Conservation (phyloP, 177 flowering plant genomes). For the Vitis hybrid region DNA sequence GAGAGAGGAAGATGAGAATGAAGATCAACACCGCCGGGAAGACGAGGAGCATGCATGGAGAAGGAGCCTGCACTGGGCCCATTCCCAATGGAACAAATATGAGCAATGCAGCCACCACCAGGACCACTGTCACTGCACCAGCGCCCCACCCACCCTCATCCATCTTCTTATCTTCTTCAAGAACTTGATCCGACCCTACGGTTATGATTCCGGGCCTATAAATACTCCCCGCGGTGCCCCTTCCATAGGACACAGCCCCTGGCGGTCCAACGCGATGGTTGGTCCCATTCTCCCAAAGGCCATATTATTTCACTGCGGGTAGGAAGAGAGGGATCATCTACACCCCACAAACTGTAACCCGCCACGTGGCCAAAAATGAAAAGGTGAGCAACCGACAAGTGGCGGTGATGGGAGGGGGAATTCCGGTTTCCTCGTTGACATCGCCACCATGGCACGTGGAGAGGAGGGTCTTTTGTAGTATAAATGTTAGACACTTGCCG, state of each 20-base stretch:
- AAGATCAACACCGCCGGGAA: conserved; percentile 19
- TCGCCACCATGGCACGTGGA: conserved; percentile 45
- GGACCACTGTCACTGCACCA: conserved; percentile 14
- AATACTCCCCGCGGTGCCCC: no score
- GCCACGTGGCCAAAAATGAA: no score
- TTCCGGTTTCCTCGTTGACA: conserved; percentile 29
- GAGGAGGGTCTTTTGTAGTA: conserved; percentile 3
- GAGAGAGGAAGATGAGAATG: conserved; percentile 12
- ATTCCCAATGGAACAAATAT: conserved; percentile 24
- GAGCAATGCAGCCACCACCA: conserved; percentile 18
- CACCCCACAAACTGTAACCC: no score
- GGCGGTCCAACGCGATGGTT: no score
- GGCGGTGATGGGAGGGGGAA: conserved; percentile 17
- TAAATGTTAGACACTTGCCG: conserved; percentile 23
- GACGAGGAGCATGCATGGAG: conserved; percentile 9
- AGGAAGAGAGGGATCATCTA: no score
- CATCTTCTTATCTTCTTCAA: not conserved
- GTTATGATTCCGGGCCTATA: no score
- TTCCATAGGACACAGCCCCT: no score
- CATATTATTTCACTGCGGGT: no score
- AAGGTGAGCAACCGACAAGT: not conserved
- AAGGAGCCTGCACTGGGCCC: conserved; percentile 26
- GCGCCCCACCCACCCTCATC: conserved; percentile 1
- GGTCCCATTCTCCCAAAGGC: no score
- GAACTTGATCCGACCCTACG: no score